Conservation (phyloP, 257 asterid species). For the Eustoma russellianum region DNA sequence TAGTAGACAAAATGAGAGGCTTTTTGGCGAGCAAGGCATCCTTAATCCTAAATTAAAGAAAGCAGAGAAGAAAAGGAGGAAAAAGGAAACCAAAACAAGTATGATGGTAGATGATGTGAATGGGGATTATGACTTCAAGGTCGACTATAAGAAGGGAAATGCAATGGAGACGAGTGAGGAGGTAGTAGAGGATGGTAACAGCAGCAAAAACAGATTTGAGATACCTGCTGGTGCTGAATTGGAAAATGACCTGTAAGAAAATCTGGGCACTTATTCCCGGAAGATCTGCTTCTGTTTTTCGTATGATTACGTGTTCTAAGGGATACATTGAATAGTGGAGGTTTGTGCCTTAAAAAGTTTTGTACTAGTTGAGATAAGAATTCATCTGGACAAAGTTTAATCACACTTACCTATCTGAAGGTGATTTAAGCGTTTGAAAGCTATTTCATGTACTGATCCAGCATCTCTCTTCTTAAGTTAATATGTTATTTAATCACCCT, state of each 20-base stretch:
- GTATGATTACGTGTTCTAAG: too few species aligned
- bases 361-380: too few species aligned
- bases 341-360: too few species aligned
- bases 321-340: too few species aligned
- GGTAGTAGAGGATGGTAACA: conserved; percentile 1
- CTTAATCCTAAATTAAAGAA: conserved; percentile 58
- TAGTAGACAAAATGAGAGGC: conserved; percentile 65
- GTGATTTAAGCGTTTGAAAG: too few species aligned
- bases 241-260: conserved; percentile 24
- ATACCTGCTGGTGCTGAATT: conserved; percentile 58
- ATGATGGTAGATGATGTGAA: conserved; percentile 40
- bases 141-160: conserved; percentile 42
- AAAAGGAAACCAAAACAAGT: conserved; percentile 33
- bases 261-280: background rate
- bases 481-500: too few species aligned
- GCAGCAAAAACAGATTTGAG: conserved; percentile 42
- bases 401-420: too few species aligned
- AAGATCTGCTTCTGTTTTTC: too few species aligned
- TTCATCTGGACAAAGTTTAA: too few species aligned
- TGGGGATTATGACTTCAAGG: conserved; percentile 69
- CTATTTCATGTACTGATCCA: too few species aligned
- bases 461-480: too few species aligned
- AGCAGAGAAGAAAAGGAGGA: conserved; percentile 62
- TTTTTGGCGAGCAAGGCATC: conserved; percentile 77
- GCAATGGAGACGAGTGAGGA: conserved; percentile 43